A percentile compares a stretch with the other conserved stretches of the same genome.
Evolutionary conservation across 2,329 filamentous ascomycete genomes (phyloP).

Genomic region (Aspergillus phoenicis): DNA sequence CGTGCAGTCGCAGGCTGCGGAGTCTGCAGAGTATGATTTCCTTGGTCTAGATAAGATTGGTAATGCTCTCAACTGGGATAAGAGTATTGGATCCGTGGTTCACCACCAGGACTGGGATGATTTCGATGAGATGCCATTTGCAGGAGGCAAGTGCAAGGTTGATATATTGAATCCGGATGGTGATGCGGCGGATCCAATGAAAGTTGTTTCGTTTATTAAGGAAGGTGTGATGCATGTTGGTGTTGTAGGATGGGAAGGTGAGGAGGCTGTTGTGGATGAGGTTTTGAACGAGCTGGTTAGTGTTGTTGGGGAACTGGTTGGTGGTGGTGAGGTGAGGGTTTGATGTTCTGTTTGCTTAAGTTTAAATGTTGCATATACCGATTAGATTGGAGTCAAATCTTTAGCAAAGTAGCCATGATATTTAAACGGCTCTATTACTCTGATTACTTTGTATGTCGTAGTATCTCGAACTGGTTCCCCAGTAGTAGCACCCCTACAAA

Average conservation of each 20-base stretch:
- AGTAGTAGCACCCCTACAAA: no score
- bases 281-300: conserved; percentile 55
- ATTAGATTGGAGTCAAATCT: no score
- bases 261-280: conserved; percentile 53
- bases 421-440: no score
- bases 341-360: no score
- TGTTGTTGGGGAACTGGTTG: conserved; percentile 44
- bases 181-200: conserved; percentile 44
- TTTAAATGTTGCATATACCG: no score
- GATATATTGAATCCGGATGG: conserved; percentile 63
- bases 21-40: conserved; percentile 55
- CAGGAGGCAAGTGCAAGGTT: conserved; percentile 44
- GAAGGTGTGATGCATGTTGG: conserved; percentile 63
- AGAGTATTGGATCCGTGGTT: conserved; percentile 57
- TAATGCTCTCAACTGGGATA: conserved; percentile 24
- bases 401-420: no score
- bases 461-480: no score
- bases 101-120: conserved; percentile 62
- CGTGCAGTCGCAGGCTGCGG: conserved; percentile 57
- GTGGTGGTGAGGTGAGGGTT: neutral
- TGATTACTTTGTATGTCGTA: no score
- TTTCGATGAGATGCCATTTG: conserved; percentile 55
- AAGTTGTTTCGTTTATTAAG: conserved; percentile 48
- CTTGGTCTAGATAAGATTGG: conserved; percentile 56
- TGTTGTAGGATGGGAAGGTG: conserved; percentile 56